phyloP scores from a whole-genome alignment of 148 eudicot genomes.

The Rhododendron vialii region DNA sequence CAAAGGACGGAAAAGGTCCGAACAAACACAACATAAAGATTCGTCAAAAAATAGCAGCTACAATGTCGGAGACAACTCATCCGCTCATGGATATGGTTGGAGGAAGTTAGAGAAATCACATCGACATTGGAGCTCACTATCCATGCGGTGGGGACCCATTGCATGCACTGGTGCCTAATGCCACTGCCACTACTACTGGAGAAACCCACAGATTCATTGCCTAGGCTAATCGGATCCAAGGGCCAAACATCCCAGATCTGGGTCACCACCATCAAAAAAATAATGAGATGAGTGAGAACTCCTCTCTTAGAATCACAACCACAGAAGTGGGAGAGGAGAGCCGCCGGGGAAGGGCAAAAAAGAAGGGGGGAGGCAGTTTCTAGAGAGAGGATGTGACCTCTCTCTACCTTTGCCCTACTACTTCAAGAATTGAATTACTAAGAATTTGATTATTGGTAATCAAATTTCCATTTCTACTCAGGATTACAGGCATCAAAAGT shows the following conservation, averaged over 20 bases:
- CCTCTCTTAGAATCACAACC: neutral
- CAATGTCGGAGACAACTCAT: neutral
- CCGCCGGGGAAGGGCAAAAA: neutral
- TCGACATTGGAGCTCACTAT: too few species aligned
- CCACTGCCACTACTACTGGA: neutral
- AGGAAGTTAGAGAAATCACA: neutral
- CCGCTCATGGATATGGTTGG: neutral
- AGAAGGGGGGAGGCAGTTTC: neutral
- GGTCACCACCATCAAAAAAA: neutral
- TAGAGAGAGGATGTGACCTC: neutral
- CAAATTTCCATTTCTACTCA: neutral
- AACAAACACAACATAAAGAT: neutral
- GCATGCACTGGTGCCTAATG: neutral
- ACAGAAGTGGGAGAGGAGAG: neutral
- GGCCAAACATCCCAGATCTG: neutral
- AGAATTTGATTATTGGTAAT: neutral
- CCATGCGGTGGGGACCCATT: neutral
- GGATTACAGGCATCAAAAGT: neutral
- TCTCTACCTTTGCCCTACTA: neutral
- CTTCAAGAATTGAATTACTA: neutral
- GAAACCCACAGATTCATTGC: neutral
- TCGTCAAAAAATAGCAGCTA: neutral
- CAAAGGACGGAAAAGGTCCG: neutral
- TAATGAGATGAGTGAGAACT: neutral
- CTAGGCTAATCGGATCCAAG: neutral